Conservation (phyloP, 805 yeast species). For the Tetrapisispora taiwanensis region DNA sequence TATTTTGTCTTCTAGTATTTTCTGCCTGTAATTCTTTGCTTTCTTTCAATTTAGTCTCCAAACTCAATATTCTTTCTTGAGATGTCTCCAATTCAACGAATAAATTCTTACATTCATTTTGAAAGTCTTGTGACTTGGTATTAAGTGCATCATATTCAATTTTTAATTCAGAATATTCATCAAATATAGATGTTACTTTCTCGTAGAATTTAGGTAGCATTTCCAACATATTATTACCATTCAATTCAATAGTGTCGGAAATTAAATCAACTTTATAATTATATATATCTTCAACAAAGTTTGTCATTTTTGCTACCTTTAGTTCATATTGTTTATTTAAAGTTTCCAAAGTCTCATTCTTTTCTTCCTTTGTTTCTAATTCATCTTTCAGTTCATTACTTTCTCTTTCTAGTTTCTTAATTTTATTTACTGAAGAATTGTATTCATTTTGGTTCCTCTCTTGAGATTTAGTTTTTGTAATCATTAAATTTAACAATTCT, state of each 20-base stretch:
- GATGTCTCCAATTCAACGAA: background rate
- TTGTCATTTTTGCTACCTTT: background rate
- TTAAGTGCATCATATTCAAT: background rate
- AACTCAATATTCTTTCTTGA: constrained; percentile 1
- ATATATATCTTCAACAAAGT: background rate
- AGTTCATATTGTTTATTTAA: background rate
- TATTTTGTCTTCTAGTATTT: background rate
- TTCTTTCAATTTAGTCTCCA: background rate
- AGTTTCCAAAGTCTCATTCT: background rate
- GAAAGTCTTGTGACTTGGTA: background rate
- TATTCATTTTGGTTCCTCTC: background rate
- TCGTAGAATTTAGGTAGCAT: background rate
- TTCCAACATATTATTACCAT: background rate
- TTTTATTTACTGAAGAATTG: background rate
- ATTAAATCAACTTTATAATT: background rate
- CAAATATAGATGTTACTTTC: background rate
- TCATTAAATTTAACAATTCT: background rate
- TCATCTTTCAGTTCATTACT: background rate
- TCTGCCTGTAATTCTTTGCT: background rate
- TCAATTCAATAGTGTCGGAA: background rate
- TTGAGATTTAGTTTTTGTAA: background rate
- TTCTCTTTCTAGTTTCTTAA: background rate
- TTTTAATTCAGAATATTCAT: background rate
- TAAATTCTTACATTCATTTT: constrained; percentile 1
- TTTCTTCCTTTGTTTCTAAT: background rate